Evolutionary conservation across 148 eudicot species (phyloP), one percentile per base, ranked within the genome.

Genomic region (Mesembryanthemum crystallinum): DNA sequence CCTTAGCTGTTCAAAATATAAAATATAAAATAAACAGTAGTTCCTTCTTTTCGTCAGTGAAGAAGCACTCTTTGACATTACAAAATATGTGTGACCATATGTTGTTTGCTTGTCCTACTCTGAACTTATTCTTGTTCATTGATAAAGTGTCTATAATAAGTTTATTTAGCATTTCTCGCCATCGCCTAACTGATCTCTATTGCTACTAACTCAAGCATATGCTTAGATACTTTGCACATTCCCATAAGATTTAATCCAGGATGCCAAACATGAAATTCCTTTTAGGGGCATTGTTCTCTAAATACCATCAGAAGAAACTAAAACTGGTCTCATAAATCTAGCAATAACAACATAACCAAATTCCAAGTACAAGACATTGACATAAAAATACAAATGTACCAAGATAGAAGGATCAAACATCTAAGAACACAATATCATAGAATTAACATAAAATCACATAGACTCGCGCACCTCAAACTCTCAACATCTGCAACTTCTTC

Each of bases 401-500:
- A 49, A 20, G 13, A 14, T 4, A 57, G 60, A 47, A 72, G 37
- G 9, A 67, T 0, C 47, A 51, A 18, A 29, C 58, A n/a, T 30
- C 8, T 4, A 23, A 55, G 23, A 29, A 14, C 29, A 33, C 28
- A 64, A 59, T 18, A 62, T 27, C 37, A 28, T 5, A 39, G 18
- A 45, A 61, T 13, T 0, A 60, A 37, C 64, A 28, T 9, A 15
- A 11, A 18, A 20, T 9, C 24, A 51, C 17, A 63, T 60, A 18
- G 45, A 57, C 8, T 25, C 54, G 30, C 76, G 15, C 72, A 79
- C 88, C 85, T 94, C 80, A 89, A 78, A 94, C 98, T 82, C 86
- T 90, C 67, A 89, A 62, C 80, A 92, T 79, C 92, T 92, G 94
- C 91, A 91, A 47, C 81, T 91, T 92, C 78, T 83, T 90, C 0